Base-by-base conservation (phyloP, 2,329 filamentous ascomycete species). In the Mycosphaerella sp. region DNA sequence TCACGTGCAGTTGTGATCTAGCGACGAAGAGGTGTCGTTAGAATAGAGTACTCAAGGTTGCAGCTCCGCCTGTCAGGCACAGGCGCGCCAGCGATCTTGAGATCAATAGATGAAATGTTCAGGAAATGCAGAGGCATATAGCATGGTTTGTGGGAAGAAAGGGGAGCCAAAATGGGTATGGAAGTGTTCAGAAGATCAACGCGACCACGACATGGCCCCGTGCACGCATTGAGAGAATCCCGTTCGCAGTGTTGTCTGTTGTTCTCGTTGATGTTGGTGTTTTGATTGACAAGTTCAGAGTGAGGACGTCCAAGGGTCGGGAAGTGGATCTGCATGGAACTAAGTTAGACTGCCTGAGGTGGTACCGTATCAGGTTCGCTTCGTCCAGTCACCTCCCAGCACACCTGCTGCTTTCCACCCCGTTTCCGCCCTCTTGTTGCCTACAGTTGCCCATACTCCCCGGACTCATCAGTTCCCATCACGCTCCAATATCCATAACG, bases 11-110 rank as follows among this genome's bases (percentile, higher is more conserved):
- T 23, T 9, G 7, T n/a, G 38, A n/a, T 8, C 5, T 38, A 34
- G 39, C 39, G 47, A 42, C 9, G 31, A 53, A 31, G 54, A 57
- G 38, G 44, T 57, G 55, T 54, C 51, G 55, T 57, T 34, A 44
- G 45, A 43, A 54, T 51, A 54, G 26, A 54, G 43, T 48, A 42
- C 38, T 31, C 43, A 51, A 51, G 48, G 40, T 51, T 50, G 42
- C 48, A 45, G 23, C 38, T 51, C 48, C 48, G 42, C 42, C 31
- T 51, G 48, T 41, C 31, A 51, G 48, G 36, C 10, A 56, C 45
- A 49, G 44, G 45, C 26, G 49, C 49, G 50, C 40, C 31, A 49
- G 51, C 51, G 51, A 48, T 49, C 45, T 48, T 31, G 21, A 40
- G 23, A 42, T 29, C 26, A 42, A 32, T 14, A 29, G 40, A 36